A percentile compares a stretch with the other conserved stretches of the same genome.
Evolutionary conservation across 2,329 filamentous ascomycete genomes (phyloP).

Genomic region (Lasiodiplodia sp.): DNA sequence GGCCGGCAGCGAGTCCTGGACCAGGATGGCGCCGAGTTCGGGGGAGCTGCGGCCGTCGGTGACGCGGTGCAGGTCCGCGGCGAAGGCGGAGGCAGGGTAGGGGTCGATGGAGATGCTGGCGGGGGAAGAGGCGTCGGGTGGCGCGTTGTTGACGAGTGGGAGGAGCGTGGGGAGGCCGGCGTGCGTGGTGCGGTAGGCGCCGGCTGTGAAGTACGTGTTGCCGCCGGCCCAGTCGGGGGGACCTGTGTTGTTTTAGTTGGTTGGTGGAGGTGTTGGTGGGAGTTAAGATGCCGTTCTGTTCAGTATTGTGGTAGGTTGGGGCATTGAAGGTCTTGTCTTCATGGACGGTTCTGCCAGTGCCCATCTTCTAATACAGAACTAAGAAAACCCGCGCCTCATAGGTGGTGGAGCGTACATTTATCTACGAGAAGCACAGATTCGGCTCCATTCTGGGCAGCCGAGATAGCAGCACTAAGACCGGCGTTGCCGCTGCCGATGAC

Average conservation of each 20-base stretch:
- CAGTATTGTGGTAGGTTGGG: too few species aligned
- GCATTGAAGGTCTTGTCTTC: too few species aligned
- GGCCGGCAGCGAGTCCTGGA: conserved; percentile 59
- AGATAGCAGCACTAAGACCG: conserved; percentile 66
- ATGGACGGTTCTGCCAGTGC: too few species aligned
- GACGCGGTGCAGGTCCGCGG: conserved; percentile 63
- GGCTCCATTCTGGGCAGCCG: conserved; percentile 54
- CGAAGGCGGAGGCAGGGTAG: conserved; percentile 64
- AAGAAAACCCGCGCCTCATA: neutral
- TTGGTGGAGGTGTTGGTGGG: neutral
- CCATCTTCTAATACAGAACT: too few species aligned
- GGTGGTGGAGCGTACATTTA: conserved; percentile 56
- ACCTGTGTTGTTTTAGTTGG: neutral
- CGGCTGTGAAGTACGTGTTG: conserved; percentile 71
- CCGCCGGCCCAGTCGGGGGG: conserved; percentile 64
- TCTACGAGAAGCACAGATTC: conserved; percentile 64
- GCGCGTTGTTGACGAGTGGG: conserved; percentile 66
- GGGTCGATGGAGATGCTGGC: conserved; percentile 64
- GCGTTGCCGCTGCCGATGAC: conserved; percentile 71
- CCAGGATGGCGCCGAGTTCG: conserved; percentile 56
- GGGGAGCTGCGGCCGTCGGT: conserved; percentile 62
- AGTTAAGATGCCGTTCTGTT: neutral
- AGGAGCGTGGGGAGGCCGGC: conserved; percentile 64
- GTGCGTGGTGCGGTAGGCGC: conserved; percentile 67
- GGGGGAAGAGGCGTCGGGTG: conserved; percentile 47